Evolutionary conservation across 345 rosid species (phyloP).

Genomic region (Rhizophora mangle): DNA sequence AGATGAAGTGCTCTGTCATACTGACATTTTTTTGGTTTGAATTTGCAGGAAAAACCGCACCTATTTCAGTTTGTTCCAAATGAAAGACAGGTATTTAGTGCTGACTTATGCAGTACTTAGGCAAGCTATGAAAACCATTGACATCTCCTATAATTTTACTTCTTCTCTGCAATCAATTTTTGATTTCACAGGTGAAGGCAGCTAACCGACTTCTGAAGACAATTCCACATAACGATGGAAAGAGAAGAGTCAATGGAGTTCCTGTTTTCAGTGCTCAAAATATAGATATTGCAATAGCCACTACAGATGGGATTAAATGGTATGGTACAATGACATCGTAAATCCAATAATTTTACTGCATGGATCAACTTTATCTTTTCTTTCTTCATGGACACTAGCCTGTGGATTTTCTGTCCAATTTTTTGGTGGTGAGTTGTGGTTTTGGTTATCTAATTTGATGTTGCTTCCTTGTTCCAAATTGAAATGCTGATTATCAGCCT

Average conservation of each 20-base stretch:
- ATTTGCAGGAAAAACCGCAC: conserved; percentile 80
- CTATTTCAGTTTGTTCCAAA: conserved; percentile 93
- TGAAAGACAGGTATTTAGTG: conserved; percentile 68
- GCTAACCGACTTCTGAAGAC: conserved; percentile 80
- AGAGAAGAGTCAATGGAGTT: conserved; percentile 69
- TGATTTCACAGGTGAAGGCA: conserved; percentile 65
- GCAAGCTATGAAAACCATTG: neutral
- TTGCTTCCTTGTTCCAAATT: conserved; percentile 5
- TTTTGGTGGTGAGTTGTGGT: neutral
- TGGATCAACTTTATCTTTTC: neutral
- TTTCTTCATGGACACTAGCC: neutral
- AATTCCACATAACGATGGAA: conserved; percentile 50
- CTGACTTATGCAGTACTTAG: conserved; percentile 6
- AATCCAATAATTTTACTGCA: neutral
- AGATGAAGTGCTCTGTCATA: neutral
- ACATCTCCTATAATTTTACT: neutral
- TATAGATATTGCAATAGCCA: conserved; percentile 95
- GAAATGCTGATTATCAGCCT: neutral
- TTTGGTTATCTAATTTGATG: neutral
- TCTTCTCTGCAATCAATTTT: neutral
- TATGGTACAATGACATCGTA: conserved; percentile 18
- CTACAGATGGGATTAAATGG: conserved; percentile 89
- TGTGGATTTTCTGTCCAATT: neutral
- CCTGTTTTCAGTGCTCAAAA: conserved; percentile 94
- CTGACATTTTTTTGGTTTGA: conserved; percentile 4